Base-by-base conservation (phyloP, 2,329 filamentous ascomycete genomes). In the Penicillium verrucosum region DNA sequence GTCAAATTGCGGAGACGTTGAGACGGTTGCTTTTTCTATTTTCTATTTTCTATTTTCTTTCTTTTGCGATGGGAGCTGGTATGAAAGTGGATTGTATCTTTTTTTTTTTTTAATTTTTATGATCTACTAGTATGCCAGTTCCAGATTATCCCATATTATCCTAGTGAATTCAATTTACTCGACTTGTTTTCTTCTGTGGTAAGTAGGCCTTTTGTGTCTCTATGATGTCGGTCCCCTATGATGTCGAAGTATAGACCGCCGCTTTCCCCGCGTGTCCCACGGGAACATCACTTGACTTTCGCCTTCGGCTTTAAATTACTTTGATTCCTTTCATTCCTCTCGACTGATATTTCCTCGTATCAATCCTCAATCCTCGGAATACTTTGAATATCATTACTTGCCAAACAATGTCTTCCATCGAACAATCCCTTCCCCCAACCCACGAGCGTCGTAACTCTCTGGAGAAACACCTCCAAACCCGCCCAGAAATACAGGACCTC, bases 381-480 rank as follows among this genome's bases (percentile, higher is more conserved):
- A 21, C 36, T 11, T 37, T 40, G 34, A 51, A 10, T 45, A 54
- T 38, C 40, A 56, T 55, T 54, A 60, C 60, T 44, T 32, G 59
- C 60, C 54, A 18, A 18, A 44, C 40, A 47, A 59, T 60, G 58
- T 44, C 64, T 41, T 56, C 56, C 50, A 71, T 87, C 63, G 85
- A 88, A 70, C 77, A 85, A 63, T 81, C 80, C 14, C 78, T 55
- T 21, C 83, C 62, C 83, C 88, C 74, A 82, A 80, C 82, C 58
- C 77, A 79, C 61, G 78, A 80, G 60, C 79, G 80, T 42, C 77
- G 81, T 50, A 86, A 90, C 78, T 90, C 88, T 4, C 81, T 92
- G 12, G 87, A 90, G 74, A 85, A 86, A 66, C 85, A 89, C 68
- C 80, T 91, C 52, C 83, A 86, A 71, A 84, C 86, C 66, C 88